Evolutionary conservation across 345 rosid species (phyloP).

Genomic region (Pugionium dolabratum): DNA sequence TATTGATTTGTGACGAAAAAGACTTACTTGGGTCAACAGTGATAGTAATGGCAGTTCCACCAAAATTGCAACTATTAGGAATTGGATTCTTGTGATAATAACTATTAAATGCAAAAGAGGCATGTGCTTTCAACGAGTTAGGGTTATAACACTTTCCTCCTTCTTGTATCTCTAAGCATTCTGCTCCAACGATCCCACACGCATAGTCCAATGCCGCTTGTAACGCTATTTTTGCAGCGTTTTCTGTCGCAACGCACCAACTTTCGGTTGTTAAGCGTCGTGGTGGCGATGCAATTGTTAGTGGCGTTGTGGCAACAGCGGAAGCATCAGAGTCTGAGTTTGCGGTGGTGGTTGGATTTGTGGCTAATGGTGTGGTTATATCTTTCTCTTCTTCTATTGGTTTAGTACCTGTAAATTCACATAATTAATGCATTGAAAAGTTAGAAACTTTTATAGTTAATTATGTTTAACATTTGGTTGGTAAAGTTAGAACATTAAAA

Average conservation of each 20-base stretch:
- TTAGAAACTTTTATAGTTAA: constrained; percentile 9
- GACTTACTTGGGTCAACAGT: constrained; percentile 88
- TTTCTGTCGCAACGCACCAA: constrained; percentile 86
- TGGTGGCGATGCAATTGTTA: constrained; percentile 34
- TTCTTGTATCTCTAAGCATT: constrained; percentile 66
- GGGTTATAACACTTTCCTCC: constrained; percentile 80
- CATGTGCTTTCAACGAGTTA: constrained; percentile 60
- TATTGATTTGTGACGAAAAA: too few species aligned
- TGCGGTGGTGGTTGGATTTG: constrained; percentile 32
- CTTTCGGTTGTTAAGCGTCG: constrained; percentile 16
- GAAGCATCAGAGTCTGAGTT: constrained; percentile 33
- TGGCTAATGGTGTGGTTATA: constrained; percentile 42
- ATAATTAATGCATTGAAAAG: not conserved
- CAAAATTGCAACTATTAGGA: constrained; percentile 88
- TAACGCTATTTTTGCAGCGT: constrained; percentile 55
- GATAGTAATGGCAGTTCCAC: constrained; percentile 75
- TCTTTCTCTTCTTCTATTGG: constrained; percentile 18
- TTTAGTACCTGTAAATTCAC: not conserved
- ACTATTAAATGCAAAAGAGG: constrained; percentile 80
- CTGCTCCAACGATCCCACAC: constrained; percentile 77
- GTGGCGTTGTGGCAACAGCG: constrained; percentile 39
- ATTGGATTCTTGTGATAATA: constrained; percentile 88
- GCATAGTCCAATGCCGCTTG: constrained; percentile 92
- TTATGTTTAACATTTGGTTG: constrained; percentile 27
- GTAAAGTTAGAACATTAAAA: constrained; percentile 21